These are phyloP conservation scores for Paraphaeosphaeria sporulosa DNA, from an alignment of 2,329 filamentous ascomycete species.

Conservation along the genomic window DNA sequence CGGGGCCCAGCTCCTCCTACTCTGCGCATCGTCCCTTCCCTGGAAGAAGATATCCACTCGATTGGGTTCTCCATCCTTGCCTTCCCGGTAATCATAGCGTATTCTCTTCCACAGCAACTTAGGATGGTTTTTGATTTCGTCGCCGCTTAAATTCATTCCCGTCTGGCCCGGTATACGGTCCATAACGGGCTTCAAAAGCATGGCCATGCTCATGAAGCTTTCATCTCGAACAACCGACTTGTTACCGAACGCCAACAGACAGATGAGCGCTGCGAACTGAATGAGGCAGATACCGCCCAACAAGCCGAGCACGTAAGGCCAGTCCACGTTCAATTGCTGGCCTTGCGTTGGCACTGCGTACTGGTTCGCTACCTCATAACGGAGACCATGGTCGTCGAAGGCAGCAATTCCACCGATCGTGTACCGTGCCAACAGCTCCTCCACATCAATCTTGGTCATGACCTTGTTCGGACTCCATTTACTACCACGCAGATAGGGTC, in stretches of 20 bases:
- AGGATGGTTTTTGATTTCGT: slow-evolving; percentile 38
- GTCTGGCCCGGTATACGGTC: slow-evolving; percentile 28
- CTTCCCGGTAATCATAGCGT: slow-evolving; percentile 41
- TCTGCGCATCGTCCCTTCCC: slow-evolving; percentile 31
- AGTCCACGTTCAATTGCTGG: slow-evolving; percentile 39
- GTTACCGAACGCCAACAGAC: slow-evolving; percentile 35
- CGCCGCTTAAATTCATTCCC: slow-evolving; percentile 38
- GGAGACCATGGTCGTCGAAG: slow-evolving; percentile 44
- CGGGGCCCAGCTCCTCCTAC: slow-evolving; percentile 36
- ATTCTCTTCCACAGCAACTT: slow-evolving; percentile 38
- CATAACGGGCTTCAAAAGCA: slow-evolving; percentile 41
- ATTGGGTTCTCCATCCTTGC: slow-evolving; percentile 34
- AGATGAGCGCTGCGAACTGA: slow-evolving; percentile 31
- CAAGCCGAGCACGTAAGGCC: slow-evolving; percentile 33
- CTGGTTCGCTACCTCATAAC: slow-evolving; percentile 30
- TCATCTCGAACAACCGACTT: slow-evolving; percentile 42
- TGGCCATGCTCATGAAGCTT: slow-evolving; percentile 41
- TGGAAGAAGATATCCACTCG: slow-evolving; percentile 38
- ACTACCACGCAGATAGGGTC: slow-evolving; percentile 30
- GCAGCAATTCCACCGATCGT: slow-evolving; percentile 42
- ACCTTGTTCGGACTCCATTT: slow-evolving; percentile 35
- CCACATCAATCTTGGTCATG: slow-evolving; percentile 20
- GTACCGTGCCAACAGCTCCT: slow-evolving; percentile 37
- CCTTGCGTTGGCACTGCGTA: slow-evolving; percentile 29
- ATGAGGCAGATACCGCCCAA: slow-evolving; percentile 35